These are phyloP conservation scores for Butyriboletus loyo DNA, from an alignment of 768 basidiomycete genomes.

Conservation along the genomic window DNA sequence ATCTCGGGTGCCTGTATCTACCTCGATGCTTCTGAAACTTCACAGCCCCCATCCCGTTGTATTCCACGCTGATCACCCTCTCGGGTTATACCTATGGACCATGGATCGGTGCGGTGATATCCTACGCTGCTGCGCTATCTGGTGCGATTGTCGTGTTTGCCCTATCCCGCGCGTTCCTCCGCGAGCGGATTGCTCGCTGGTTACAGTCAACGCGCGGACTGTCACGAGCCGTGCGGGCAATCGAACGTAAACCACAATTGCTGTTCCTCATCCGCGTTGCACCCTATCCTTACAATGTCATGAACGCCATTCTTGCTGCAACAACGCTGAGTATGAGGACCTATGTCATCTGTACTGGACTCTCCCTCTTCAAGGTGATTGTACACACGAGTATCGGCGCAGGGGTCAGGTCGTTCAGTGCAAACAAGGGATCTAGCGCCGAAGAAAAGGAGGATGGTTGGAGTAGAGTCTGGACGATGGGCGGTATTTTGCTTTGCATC, in stretches of 20 bases:
- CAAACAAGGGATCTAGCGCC: slow-evolving; percentile 42
- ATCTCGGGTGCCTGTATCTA: slow-evolving; percentile 5
- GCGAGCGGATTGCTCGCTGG: slow-evolving; percentile 67
- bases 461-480: slow-evolving; percentile 59
- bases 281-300: slow-evolving; percentile 92
- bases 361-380: slow-evolving; percentile 86
- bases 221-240: slow-evolving; percentile 78
- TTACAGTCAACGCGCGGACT: slow-evolving; percentile 68
- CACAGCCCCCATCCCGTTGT: slow-evolving; percentile 83
- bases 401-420: slow-evolving; percentile 74
- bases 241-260: slow-evolving; percentile 83
- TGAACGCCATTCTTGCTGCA: slow-evolving; percentile 91
- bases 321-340: slow-evolving; percentile 75
- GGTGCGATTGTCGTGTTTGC: slow-evolving; percentile 85
- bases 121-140: slow-evolving; percentile 79
- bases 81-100: slow-evolving; percentile 90
- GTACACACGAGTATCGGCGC: slow-evolving; percentile 87
- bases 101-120: slow-evolving; percentile 80
- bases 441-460: slow-evolving; percentile 43
- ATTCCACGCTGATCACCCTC: slow-evolving; percentile 89
- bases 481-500: slow-evolving; percentile 68
- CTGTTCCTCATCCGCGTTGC: slow-evolving; percentile 90
- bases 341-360: slow-evolving; percentile 75
- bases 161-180: slow-evolving; percentile 72
- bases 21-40: slow-evolving; percentile 6